These are phyloP conservation scores for Crotalaria pallida DNA, from an alignment of 306 rosid genomes.

Conservation along the genomic window DNA sequence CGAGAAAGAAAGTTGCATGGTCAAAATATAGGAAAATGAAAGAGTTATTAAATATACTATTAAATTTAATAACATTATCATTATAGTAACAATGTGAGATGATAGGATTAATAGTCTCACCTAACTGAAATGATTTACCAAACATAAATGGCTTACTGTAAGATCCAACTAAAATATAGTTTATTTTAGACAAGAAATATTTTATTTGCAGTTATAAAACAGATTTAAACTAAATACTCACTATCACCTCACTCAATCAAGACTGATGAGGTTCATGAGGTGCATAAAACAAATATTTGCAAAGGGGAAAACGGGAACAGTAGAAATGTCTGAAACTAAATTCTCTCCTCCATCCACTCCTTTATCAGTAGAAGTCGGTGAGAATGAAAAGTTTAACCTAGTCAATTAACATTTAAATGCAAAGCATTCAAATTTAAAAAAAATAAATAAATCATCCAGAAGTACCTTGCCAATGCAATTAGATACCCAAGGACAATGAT, in stretches of 20 bases:
- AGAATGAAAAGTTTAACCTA: slow-evolving; percentile 10
- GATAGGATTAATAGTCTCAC: slow-evolving; percentile 11
- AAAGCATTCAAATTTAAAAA: neutral
- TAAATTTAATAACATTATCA: slow-evolving; percentile 12
- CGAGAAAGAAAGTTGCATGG: neutral
- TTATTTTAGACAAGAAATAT: neutral
- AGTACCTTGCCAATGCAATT: slow-evolving; percentile 98
- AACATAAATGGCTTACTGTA: neutral
- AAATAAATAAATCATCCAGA: slow-evolving; percentile 9
- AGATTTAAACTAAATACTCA: neutral
- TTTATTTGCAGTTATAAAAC: neutral
- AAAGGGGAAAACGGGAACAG: neutral
- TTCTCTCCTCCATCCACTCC: neutral
- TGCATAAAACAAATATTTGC: neutral
- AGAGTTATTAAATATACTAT: neutral
- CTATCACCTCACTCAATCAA: neutral
- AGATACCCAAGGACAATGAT: slow-evolving; percentile 99
- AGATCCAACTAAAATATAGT: neutral
- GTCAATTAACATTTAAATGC: neutral
- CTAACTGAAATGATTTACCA: neutral
- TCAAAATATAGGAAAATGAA: neutral
- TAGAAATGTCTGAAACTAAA: slow-evolving; percentile 5
- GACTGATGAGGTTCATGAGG: neutral
- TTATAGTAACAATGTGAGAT: neutral
- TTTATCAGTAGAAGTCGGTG: neutral